Percentiles rank a stretch among this genome's conserved stretches.
phyloP scores from a whole-genome alignment of 2,329 filamentous ascomycete genomes.

The Fusarium buharicum region DNA sequence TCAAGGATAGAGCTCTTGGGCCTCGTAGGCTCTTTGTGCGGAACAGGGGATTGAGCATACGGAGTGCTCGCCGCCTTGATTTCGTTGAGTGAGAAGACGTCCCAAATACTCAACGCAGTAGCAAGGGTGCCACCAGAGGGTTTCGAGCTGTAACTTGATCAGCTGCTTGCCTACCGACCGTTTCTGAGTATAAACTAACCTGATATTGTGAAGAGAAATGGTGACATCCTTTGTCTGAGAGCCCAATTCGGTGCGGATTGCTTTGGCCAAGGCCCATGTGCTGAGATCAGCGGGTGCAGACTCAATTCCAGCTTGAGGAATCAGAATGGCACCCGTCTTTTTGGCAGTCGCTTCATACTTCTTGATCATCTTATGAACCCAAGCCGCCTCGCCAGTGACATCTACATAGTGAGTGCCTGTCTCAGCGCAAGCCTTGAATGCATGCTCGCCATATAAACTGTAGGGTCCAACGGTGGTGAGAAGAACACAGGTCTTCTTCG shows the following conservation, averaged over 20 bases:
- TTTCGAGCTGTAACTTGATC: conserved; percentile 39
- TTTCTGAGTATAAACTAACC: conserved; percentile 45
- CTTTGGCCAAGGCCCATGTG: conserved; percentile 63
- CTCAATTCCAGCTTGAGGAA: conserved; percentile 71
- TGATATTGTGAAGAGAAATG: conserved; percentile 59
- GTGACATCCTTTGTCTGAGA: conserved; percentile 64
- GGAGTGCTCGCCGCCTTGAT: conserved; percentile 59
- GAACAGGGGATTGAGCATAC: conserved; percentile 67
- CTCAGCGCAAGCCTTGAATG: conserved; percentile 70
- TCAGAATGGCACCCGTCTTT: conserved; percentile 65
- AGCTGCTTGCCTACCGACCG: background rate
- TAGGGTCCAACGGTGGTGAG: conserved; percentile 71
- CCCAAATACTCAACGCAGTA: conserved; percentile 70
- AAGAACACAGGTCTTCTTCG: conserved; percentile 66
- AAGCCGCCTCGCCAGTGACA: conserved; percentile 69
- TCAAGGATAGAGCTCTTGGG: conserved; percentile 52
- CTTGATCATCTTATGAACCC: conserved; percentile 67
- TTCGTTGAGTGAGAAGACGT: conserved; percentile 62
- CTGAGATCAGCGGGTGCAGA: conserved; percentile 70
- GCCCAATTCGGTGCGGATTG: conserved; percentile 61
- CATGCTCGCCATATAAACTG: conserved; percentile 64
- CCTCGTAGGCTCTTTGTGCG: conserved; percentile 52
- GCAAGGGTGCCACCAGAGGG: conserved; percentile 75
- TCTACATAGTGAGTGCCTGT: conserved; percentile 73
- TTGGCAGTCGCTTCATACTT: conserved; percentile 66